Evolutionary conservation across 1,139 yeast genomes (phyloP), one percentile per base, ranked within the genome.

Genomic region (Geotrichum histeridarum): DNA sequence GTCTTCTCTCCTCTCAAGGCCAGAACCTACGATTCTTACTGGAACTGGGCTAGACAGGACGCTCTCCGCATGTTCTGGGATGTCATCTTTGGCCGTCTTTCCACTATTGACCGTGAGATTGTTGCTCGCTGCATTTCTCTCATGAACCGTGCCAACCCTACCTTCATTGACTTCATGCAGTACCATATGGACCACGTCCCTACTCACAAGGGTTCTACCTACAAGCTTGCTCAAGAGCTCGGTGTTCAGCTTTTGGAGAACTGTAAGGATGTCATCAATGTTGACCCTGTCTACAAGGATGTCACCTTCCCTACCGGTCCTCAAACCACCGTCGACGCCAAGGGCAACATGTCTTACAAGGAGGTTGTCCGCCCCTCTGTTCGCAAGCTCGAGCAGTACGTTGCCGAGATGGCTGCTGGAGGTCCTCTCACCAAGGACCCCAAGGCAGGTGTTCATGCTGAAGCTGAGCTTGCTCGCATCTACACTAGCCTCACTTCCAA

Each of bases 1-100:
- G 83, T 86, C 8, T 93, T 93, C 76, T 87, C 96, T 43, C 79
- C 94, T 59, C 80, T 86, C 75, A 93, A 93, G 77, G 95, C 98
- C 41, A 87, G 99, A 77, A 83, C 86, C 54, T 93, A 93, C 72
- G 98, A 93, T 73, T 90, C 98, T 31, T 90, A 91, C 73, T 93
- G 99, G 99, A 94, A 94, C 74, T 93, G 99, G 99, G 97, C 98
- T 47, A 87, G 97, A 74, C 99, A 93, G 77, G 96, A 94, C 71
- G 87, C 94, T 59, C 76, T 93, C 64, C 83, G 91, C 52, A 86
- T 93, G 90, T 93, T 89, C 76, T 93, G 82, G 70, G 97, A 93
- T 73, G 89, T 93, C 66, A 89, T 93, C 66, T 94, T 93, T 71
- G 99, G 99, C 68, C 85, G 88, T 62, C 80, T 93, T 64, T 83